Base-by-base conservation (phyloP, 2,329 filamentous ascomycete species). In the Cordyceps javanica region DNA sequence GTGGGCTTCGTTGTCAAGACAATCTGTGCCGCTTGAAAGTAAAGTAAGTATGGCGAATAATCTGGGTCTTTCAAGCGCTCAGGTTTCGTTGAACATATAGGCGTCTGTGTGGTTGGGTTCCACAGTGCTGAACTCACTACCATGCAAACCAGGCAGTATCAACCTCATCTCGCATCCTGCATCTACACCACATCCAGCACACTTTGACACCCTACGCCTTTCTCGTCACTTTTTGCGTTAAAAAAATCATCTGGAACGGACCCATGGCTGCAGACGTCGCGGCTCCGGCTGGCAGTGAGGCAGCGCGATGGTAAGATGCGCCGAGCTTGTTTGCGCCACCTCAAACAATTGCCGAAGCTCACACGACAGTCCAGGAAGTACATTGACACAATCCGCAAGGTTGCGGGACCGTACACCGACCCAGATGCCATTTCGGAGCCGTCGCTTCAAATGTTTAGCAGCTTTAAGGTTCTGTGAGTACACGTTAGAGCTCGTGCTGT, bases 321-420 rank as follows among this genome's bases (percentile, higher is more conserved):
- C 30, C 28, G n/a, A 26, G 39, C 21, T n/a, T 49, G 42, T 38
- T 30, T 30, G 48, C 45, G 39, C 45, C 51, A 39, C 32, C 34
- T 10, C 38, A 16, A 41, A 13, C 25, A n/a, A 14, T 56, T 38
- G 30, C 50, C 51, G 58, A 51, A 44, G 59, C 55, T 55, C 56
- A 58, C 59, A 61, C 55, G 63, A 56, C 59, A 53, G 52, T 59
- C 56, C 62, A 95, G 91, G 91, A 86, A 84, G 71, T 87, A 96
- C 70, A 82, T 97, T 58, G 86, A 97, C 73, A 87, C 82, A 61
- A 86, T 97, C 62, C 82, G 96, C 58, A 86, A 81, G 59, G 87
- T 86, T 32, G 76, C 81, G 3, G 93, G 94, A 1, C 91, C 94
- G 1, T 96, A 90, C 71, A 92, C 89, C 34, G 88, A 92, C 62